These are phyloP conservation scores for Botryotinia globosa DNA, from an alignment of 2,329 filamentous ascomycete species.

Conservation along the genomic window DNA sequence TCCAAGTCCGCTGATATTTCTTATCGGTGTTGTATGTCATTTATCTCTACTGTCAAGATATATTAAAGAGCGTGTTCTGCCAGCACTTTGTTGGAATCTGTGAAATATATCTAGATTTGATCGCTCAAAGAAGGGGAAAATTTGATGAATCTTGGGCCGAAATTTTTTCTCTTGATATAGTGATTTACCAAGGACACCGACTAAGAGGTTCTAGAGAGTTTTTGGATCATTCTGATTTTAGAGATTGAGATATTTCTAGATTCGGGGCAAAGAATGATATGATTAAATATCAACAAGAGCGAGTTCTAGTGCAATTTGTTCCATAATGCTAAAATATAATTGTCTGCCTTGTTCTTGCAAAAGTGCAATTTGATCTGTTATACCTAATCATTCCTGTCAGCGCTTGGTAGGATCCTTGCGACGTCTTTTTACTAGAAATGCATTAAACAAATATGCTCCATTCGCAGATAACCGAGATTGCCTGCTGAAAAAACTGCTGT, in stretches of 20 bases:
- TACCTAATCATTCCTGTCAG: background rate
- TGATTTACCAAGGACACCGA: background rate
- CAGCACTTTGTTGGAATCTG: background rate
- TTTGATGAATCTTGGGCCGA: background rate
- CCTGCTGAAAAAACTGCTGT: background rate
- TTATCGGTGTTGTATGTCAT: background rate
- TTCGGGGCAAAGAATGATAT: background rate
- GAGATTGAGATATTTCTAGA: background rate
- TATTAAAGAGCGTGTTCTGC: background rate
- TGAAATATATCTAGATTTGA: background rate
- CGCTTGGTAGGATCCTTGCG: background rate
- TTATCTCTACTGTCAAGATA: background rate
- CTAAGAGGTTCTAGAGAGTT: background rate
- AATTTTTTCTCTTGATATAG: background rate
- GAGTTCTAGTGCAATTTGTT: background rate
- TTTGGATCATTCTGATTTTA: background rate
- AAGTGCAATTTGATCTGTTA: background rate
- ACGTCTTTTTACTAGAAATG: background rate
- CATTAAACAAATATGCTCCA: background rate
- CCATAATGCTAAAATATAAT: background rate
- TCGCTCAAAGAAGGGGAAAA: rapidly evolving
- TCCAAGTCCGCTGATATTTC: background rate
- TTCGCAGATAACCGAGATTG: background rate
- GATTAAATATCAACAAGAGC: background rate
- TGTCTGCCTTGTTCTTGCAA: background rate